A percentile compares a stretch with the other conserved stretches of the same genome.
Evolutionary conservation across 2,329 filamentous ascomycete genomes (phyloP).

Genomic region (Trichoderma lentiforme): DNA sequence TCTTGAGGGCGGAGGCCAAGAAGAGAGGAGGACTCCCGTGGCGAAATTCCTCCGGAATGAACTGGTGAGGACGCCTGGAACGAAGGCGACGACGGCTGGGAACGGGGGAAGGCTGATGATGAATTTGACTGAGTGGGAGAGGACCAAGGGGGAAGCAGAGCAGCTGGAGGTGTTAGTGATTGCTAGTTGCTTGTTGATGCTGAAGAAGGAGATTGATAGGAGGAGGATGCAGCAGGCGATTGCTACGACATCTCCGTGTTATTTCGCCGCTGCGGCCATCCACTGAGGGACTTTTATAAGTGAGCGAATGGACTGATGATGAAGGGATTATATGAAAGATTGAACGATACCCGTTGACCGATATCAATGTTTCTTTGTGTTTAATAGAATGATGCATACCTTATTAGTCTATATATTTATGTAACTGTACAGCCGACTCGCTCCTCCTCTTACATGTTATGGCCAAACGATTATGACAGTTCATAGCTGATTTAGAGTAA

Average conservation of each 20-base stretch:
- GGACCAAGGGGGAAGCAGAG: constrained; percentile 31
- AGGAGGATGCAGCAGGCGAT: constrained; percentile 50
- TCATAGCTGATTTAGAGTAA: no score
- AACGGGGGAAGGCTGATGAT: constrained; percentile 49
- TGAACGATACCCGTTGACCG: not conserved
- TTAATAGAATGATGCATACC: not conserved
- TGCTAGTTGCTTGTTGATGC: constrained; percentile 56
- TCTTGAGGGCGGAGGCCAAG: constrained; percentile 26
- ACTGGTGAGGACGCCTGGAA: constrained; percentile 39
- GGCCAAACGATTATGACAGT: not conserved
- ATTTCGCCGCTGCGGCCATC: not conserved
- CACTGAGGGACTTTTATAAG: constrained; percentile 6
- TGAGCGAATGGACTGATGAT: not conserved
- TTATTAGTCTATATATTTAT: not conserved
- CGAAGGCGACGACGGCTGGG: constrained; percentile 39
- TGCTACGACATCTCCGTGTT: constrained; percentile 31
- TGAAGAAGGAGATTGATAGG: constrained; percentile 64
- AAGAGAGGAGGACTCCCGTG: constrained; percentile 33
- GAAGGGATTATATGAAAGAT: not conserved
- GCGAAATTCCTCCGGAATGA: constrained; percentile 44
- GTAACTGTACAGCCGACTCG: not conserved
- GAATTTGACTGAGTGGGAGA: constrained; percentile 38
- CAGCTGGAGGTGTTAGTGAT: constrained; percentile 52
- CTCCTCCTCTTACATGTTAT: not conserved
- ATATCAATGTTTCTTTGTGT: not conserved